Conservation (phyloP, 345 rosid species). For the Linum lewisii region DNA sequence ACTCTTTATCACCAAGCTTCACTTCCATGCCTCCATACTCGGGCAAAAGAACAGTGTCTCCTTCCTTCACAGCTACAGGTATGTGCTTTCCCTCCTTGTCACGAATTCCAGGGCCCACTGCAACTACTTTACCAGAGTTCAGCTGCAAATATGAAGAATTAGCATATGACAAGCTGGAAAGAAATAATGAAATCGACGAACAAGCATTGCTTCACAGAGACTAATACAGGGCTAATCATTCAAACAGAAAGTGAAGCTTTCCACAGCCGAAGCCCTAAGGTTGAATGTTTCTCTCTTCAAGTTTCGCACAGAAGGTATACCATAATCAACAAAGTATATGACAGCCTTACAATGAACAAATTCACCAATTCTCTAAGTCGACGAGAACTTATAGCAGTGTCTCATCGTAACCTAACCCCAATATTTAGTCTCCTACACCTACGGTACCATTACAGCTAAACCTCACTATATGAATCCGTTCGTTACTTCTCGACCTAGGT, state of each 20-base stretch:
- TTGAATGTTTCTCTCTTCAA: too few species aligned
- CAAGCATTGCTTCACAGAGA: background rate
- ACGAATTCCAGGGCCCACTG: slow-evolving; percentile 19
- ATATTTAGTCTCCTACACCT: background rate
- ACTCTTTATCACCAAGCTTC: slow-evolving; percentile 24
- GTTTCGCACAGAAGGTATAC: too few species aligned
- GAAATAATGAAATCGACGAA: too few species aligned
- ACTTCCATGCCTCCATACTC: slow-evolving; percentile 25
- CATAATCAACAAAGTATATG: too few species aligned
- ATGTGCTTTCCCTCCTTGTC: slow-evolving; percentile 16
- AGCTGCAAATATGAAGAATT: slow-evolving; percentile 6
- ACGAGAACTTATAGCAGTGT: too few species aligned
- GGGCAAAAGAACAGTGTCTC: slow-evolving; percentile 22
- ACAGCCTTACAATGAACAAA: too few species aligned
- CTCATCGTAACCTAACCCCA: background rate
- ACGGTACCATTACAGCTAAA: background rate
- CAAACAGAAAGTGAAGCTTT: too few species aligned
- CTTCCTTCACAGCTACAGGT: slow-evolving; percentile 20
- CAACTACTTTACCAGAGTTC: slow-evolving; percentile 20
- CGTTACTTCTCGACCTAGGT: too few species aligned
- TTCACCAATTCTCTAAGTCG: too few species aligned
- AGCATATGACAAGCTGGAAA: background rate
- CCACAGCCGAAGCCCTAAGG: too few species aligned
- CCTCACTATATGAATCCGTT: too few species aligned
- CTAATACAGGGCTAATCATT: background rate